Evolutionary conservation across 2,329 filamentous ascomycete species (phyloP), one percentile per base, ranked within the genome.

Genomic region (Aaosphaeria arxii): DNA sequence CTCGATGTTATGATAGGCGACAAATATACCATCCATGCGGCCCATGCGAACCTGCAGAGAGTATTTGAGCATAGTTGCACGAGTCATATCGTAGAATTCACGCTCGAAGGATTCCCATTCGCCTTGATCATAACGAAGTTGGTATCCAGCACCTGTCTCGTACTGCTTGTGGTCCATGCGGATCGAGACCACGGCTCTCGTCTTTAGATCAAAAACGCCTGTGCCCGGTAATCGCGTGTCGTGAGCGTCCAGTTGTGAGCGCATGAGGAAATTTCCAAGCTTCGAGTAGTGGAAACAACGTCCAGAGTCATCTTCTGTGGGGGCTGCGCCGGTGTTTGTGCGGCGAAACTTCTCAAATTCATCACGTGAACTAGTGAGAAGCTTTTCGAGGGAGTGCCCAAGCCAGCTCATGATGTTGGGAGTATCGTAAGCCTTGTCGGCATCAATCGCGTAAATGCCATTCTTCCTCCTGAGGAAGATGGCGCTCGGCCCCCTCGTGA

Each of bases 11-110:
- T 99, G 94, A 67, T 85, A 99, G 2, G 94, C 94, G 24, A 97
- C 88, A 64, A 97, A 99, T 43, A 97, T 96, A 46, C 94, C 94
- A 65, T 99, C 92, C 95, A 99, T 99, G 43, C 91, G 85, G 13
- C 95, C 94, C 83, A 99, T 95, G 40, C 94, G 88, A 30, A 92
- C 95, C 71, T 99, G 94, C 30, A 99, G 77, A 7, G 91, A 96
- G 70, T 99, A 99, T 65, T 99, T 99, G 47, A 99, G 76, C 73
- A 99, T 92, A 0, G 92, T 94, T 1, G 91, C 83, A 45, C 95
- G 83, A 50, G 95, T 92, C 91, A 99, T 95, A 70, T 99, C 94
- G 67, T 87, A 95, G 69, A 94, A 96, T 63, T 99, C 95, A 49
- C 91, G 85, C 72, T 99, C 94, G 67, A 87, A 99, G 0, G 92